Conservation (phyloP, 352 stramenopile genomes). For the Phytophthora sojae region DNA sequence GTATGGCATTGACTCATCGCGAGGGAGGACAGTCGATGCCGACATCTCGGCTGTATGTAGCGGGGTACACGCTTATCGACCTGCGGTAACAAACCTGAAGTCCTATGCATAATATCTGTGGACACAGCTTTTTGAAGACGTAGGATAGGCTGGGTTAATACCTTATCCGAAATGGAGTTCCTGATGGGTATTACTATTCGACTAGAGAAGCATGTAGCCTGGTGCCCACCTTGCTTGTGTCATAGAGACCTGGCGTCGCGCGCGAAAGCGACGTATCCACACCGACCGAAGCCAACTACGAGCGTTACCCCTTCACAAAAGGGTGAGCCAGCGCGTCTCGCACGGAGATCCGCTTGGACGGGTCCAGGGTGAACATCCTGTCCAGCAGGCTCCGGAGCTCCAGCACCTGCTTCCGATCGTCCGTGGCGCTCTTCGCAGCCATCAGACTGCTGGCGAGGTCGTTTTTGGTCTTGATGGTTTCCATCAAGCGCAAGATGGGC, state of each 20-base stretch:
- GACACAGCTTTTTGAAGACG: background rate
- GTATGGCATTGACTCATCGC: background rate
- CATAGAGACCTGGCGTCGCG: background rate
- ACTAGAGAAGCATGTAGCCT: background rate
- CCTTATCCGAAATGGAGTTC: background rate
- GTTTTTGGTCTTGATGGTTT: slow-evolving; percentile 69
- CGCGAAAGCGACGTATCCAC: background rate
- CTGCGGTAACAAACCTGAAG: background rate
- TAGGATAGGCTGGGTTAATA: background rate
- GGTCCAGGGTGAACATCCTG: slow-evolving; percentile 86
- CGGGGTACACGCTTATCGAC: no score
- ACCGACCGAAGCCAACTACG: background rate
- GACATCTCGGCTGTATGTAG: no score
- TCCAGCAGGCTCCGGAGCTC: slow-evolving; percentile 81
- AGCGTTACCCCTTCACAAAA: slow-evolving; percentile 64
- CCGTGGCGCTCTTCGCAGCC: slow-evolving; percentile 62
- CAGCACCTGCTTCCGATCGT: slow-evolving; percentile 74
- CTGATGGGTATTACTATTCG: background rate
- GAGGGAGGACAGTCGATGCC: no score
- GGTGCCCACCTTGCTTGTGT: background rate
- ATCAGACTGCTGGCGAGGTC: slow-evolving; percentile 67
- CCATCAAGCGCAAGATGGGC: slow-evolving; percentile 75
- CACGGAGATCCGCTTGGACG: slow-evolving; percentile 78
- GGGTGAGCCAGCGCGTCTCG: slow-evolving; percentile 82
- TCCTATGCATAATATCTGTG: background rate